Conservation (phyloP, 169 alveolate species). For the Toxoplasma gondii region DNA sequence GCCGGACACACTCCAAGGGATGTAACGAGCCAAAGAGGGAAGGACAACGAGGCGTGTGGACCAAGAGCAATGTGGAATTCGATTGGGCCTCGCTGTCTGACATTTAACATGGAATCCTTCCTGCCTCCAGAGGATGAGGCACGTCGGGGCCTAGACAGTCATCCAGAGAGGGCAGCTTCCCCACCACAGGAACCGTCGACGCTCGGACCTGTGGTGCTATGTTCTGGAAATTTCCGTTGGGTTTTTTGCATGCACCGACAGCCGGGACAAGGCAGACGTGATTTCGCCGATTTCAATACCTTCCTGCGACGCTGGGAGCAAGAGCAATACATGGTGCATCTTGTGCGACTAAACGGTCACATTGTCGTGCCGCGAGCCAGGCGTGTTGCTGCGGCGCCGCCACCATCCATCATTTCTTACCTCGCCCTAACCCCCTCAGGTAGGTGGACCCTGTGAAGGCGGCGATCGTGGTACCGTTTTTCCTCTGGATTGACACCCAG, state of each 20-base stretch:
- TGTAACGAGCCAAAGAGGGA: not conserved
- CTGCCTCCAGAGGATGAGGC: not conserved
- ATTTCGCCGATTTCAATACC: not conserved
- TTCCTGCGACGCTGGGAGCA: not conserved
- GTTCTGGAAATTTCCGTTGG: slow-evolving; percentile 11
- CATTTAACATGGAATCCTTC: not conserved
- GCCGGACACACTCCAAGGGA: not conserved
- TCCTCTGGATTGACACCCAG: not conserved
- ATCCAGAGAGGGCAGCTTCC: not conserved
- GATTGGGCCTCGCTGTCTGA: not conserved
- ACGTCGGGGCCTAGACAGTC: not conserved
- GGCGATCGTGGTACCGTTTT: not conserved
- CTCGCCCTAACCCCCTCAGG: not conserved
- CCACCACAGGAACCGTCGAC: not conserved
- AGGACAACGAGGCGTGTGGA: not conserved
- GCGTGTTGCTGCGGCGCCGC: not conserved
- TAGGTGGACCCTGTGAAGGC: not conserved
- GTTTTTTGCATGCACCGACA: not conserved
- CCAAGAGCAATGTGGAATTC: not conserved
- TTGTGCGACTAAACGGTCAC: not conserved
- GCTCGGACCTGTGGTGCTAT: not conserved
- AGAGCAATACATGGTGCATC: not conserved
- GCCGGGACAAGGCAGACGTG: not conserved
- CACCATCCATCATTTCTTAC: slow-evolving; percentile 18
- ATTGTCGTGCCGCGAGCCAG: not conserved